Evolutionary conservation across 106 monocot species (phyloP), one percentile per base, ranked within the genome.

Genomic region (Gastrodia elata): DNA sequence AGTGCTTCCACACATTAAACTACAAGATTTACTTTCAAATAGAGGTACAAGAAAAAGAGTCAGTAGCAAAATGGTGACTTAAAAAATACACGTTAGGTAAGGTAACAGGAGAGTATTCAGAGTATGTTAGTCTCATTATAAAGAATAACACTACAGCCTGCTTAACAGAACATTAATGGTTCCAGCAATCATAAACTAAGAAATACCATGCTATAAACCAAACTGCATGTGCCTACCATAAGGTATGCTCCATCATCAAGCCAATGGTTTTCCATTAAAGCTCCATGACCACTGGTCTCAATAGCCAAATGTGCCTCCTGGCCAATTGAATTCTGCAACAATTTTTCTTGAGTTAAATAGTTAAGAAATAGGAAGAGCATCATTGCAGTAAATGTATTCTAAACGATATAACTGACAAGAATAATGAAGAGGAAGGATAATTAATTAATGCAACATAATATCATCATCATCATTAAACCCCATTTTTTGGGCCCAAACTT

Each of bases 261-360:
- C 97, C 97, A 97, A 68, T 82, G 83, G 36, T 98, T 98, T 79
- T 98, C 93, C 73, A 88, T 93, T 65, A 98, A 68, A 74, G 97
- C 97, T 72, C 97, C 97, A 83, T 98, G 97, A 24, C 97, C 97
- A 79, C 97, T 98, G 16, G 93, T 98, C 87, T 98, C 97, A 74
- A 98, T 93, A 36, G 97, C 97, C 72, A 98, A 82, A 81, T 98
- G 84, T 78, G 97, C 88, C 49, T 93, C 91, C 72, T 93, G 90
- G 42, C 97, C 97, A 80, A 85, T 77, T 64, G 91, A 86, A 83
- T 98, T 90, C 97, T 98, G 87, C 36, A 65, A 85, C 44, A 16
- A 25, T 52, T 70, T 86, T 13, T 64, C 1, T 6, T 70, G 18
- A 32, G 48, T 40, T 71, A 26, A 68, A 68, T 22, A n/a, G 22